Percentiles rank a stretch among this genome's conserved stretches.
phyloP scores from a whole-genome alignment of 441 rosid species.

The Populus hybrid region DNA sequence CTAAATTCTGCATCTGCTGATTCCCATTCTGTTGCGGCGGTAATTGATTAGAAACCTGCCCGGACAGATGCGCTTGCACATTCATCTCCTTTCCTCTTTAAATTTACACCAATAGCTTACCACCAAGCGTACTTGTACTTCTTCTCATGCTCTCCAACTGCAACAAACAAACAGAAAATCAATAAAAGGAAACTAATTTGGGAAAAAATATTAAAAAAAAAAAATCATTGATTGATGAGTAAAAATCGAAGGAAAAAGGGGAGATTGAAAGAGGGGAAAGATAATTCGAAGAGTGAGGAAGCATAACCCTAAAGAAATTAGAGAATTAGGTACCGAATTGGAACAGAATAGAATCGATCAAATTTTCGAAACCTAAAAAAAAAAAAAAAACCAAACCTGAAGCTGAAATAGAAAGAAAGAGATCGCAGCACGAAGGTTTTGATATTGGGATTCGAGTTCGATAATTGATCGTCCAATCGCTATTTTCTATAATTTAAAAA shows the following conservation, averaged over 20 bases:
- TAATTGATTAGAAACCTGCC: conserved; percentile 76
- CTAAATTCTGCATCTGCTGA: conserved; percentile 62
- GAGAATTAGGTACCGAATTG: not conserved
- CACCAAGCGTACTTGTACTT: not conserved
- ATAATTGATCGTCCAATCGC: not conserved
- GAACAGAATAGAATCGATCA: not conserved
- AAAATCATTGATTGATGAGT: not conserved
- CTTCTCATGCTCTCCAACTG: not conserved
- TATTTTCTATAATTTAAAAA: too few relatives aligned
- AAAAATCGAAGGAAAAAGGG: not conserved
- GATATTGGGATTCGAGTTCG: not conserved
- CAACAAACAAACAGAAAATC: not conserved
- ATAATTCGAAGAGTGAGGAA: not conserved
- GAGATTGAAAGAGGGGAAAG: not conserved
- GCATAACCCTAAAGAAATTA: not conserved
- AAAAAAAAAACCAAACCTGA: not conserved
- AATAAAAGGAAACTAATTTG: not conserved
- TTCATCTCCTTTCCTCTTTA: conserved; percentile 39
- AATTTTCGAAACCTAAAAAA: not conserved
- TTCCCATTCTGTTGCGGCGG: conserved; percentile 76
- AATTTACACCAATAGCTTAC: not conserved
- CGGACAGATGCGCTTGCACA: conserved; percentile 83
- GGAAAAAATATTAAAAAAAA: too few relatives aligned
- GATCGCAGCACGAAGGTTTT: not conserved
- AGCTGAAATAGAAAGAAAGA: not conserved